Conservation (phyloP, 441 rosid species). For the Caryocar brasiliense region DNA sequence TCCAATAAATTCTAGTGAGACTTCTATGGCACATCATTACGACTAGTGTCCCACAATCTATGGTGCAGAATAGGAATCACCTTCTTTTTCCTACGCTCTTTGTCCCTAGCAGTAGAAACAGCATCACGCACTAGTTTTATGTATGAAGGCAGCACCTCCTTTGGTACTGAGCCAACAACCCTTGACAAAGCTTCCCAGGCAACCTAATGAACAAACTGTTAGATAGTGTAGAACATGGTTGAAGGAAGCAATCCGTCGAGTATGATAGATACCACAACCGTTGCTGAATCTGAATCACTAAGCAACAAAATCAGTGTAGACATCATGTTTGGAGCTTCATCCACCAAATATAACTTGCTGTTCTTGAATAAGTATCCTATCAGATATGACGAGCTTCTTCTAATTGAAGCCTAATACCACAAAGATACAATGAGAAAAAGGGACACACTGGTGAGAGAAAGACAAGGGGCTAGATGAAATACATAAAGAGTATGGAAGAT, state of each 20-base stretch:
- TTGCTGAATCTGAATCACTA: conserved; percentile 79
- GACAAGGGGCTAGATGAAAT: background rate
- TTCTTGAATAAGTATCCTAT: conserved; percentile 88
- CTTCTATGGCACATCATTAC: too few species aligned
- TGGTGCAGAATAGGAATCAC: conserved; percentile 16
- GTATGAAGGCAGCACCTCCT: conserved; percentile 87
- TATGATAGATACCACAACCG: conserved; percentile 54
- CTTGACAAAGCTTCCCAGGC: conserved; percentile 95
- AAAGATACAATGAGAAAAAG: conserved; percentile 7
- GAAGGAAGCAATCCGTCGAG: conserved; percentile 6
- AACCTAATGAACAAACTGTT: conserved; percentile 39
- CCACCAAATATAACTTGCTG: conserved; percentile 90
- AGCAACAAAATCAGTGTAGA: conserved; percentile 82
- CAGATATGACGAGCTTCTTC: conserved; percentile 84
- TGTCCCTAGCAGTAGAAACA: conserved; percentile 89
- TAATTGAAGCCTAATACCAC: conserved; percentile 66
- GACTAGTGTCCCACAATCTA: too few species aligned
- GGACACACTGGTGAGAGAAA: background rate
- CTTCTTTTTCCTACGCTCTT: conserved; percentile 88
- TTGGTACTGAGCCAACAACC: conserved; percentile 89
- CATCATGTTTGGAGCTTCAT: conserved; percentile 95
- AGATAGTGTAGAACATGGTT: conserved; percentile 11
- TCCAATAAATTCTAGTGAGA: too few species aligned
- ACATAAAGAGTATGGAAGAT: background rate
- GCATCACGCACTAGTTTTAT: conserved; percentile 93